A percentile compares a stretch with the other conserved stretches of the same genome.
phyloP scores from a whole-genome alignment of 2,329 filamentous ascomycete genomes.

The Arthrobotrys iridis region DNA sequence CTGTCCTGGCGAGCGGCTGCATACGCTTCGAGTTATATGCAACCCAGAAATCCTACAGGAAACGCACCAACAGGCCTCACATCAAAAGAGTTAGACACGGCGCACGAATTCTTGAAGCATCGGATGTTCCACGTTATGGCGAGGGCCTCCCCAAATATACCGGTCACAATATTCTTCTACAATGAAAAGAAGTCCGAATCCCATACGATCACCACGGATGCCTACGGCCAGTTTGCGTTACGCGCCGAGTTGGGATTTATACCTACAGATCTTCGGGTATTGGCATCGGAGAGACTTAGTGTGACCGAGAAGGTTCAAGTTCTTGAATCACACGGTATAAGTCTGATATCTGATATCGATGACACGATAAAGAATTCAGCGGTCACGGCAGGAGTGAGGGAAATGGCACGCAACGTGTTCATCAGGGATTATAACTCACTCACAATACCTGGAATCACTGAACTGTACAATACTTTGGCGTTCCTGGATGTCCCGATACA shows the following conservation, averaged over 20 bases:
- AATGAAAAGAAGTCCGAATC: slow-evolving; percentile 84
- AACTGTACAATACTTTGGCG: slow-evolving; percentile 85
- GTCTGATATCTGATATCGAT: slow-evolving; percentile 95
- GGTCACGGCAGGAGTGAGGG: slow-evolving; percentile 83
- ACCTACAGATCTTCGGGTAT: slow-evolving; percentile 85
- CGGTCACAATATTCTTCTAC: slow-evolving; percentile 95
- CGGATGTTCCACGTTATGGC: slow-evolving; percentile 89
- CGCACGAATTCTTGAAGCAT: slow-evolving; percentile 88
- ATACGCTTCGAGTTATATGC: slow-evolving; percentile 43
- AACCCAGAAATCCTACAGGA: slow-evolving; percentile 34
- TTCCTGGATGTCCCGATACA: slow-evolving; percentile 87
- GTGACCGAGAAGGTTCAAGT: slow-evolving; percentile 80
- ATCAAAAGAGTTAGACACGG: slow-evolving; percentile 77
- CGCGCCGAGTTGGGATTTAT: slow-evolving; percentile 86
- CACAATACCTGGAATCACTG: slow-evolving; percentile 83
- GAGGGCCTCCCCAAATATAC: slow-evolving; percentile 77
- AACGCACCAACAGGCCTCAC: slow-evolving; percentile 65
- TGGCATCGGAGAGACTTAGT: slow-evolving; percentile 86
- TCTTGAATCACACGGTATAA: slow-evolving; percentile 80
- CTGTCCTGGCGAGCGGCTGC: slow-evolving; percentile 41
- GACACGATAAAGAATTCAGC: slow-evolving; percentile 97
- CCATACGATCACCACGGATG: slow-evolving; percentile 83
- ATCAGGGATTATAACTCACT: slow-evolving; percentile 84
- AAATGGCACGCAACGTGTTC: slow-evolving; percentile 97
- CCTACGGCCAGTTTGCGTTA: slow-evolving; percentile 85